Evolutionary conservation across 2,329 filamentous ascomycete genomes (phyloP).

Genomic region (Conoideocrella luteorostrata): DNA sequence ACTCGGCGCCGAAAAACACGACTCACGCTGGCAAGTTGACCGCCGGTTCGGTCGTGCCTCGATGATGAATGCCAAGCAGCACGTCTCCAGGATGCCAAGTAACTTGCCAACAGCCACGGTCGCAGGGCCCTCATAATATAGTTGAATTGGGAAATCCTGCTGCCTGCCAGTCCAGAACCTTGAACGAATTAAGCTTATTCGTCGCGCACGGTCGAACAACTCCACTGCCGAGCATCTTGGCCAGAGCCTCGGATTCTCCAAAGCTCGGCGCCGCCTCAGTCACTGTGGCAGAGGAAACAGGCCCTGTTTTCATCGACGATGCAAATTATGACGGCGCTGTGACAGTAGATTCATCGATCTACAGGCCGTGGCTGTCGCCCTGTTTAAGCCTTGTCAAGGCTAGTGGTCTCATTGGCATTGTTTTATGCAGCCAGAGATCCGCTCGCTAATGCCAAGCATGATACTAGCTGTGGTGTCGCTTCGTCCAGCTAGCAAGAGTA

Average conservation of each 20-base stretch:
- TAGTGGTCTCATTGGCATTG: too few species aligned
- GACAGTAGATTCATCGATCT: too few species aligned
- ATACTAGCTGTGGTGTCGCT: too few species aligned
- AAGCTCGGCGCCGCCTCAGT: background rate
- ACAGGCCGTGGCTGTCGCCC: too few species aligned
- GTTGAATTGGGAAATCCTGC: background rate
- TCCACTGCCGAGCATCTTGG: background rate
- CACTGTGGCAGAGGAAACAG: too few species aligned
- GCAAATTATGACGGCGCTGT: too few species aligned
- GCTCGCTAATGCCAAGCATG: too few species aligned
- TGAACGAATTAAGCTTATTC: background rate
- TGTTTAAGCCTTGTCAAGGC: too few species aligned
- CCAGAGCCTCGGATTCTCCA: too few species aligned
- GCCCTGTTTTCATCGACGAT: too few species aligned
- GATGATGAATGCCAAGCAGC: slow-evolving; percentile 1
- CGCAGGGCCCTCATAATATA: background rate
- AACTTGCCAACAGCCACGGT: background rate
- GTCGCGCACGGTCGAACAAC: background rate
- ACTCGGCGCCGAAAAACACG: background rate
- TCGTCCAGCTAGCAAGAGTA: too few species aligned
- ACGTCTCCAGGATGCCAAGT: background rate
- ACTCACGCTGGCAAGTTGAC: background rate
- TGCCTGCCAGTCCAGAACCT: background rate
- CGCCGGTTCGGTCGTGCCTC: background rate
- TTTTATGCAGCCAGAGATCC: too few species aligned